Evolutionary conservation across 331 rosid genomes (phyloP).

Genomic region (Telfairia occidentalis): DNA sequence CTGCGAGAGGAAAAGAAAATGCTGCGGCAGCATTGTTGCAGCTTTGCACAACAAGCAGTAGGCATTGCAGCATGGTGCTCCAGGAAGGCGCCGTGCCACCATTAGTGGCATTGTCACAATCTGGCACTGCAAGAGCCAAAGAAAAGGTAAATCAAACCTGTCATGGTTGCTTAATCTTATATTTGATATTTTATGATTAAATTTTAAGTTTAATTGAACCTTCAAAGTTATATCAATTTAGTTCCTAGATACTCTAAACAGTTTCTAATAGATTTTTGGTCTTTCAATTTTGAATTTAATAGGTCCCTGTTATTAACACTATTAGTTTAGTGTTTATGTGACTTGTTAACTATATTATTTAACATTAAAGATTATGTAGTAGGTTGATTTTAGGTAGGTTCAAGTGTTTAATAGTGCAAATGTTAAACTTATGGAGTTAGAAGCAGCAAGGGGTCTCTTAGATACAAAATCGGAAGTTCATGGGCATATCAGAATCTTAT

Average conservation of each 20-base stretch:
- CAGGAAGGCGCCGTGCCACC: slow-evolving; percentile 25
- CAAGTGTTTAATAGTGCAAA: background rate
- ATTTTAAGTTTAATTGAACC: background rate
- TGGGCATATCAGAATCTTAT: background rate
- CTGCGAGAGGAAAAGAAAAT: slow-evolving; percentile 20
- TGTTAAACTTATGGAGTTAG: background rate
- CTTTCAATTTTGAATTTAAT: background rate
- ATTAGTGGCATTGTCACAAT: slow-evolving; percentile 15
- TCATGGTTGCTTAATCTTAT: background rate
- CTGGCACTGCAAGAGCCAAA: slow-evolving; percentile 22
- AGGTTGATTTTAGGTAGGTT: background rate
- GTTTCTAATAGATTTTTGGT: background rate
- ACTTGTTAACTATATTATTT: background rate
- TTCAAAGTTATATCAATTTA: background rate
- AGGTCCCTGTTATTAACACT: background rate
- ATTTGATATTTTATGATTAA: background rate
- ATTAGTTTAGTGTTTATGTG: too few relatives aligned
- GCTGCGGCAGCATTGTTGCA: slow-evolving; percentile 24
- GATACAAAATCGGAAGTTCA: background rate
- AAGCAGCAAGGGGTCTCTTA: background rate
- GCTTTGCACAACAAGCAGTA: slow-evolving; percentile 15
- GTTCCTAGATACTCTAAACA: background rate
- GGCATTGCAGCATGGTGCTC: slow-evolving; percentile 17
- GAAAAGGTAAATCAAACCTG: slow-evolving; percentile 12
- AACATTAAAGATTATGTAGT: background rate